These are phyloP conservation scores for Tagetes erecta DNA, from an alignment of 129 eudicot species.

Conservation along the genomic window DNA sequence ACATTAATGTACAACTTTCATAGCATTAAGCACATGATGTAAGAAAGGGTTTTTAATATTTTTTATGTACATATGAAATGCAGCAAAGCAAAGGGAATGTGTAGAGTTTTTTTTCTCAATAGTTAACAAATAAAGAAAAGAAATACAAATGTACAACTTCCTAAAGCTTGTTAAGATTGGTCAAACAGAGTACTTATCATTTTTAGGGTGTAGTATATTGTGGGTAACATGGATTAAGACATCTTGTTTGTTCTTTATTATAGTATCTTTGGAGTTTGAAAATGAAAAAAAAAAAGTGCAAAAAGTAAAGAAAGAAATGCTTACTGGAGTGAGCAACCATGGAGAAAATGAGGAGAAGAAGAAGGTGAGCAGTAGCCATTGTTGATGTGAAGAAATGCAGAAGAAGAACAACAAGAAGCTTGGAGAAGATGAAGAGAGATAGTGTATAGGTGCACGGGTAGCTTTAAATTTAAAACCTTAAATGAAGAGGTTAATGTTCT, in stretches of 20 bases:
- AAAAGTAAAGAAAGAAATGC: constrained; percentile 21
- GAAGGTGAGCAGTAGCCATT: constrained; percentile 31
- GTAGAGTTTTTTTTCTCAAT: neutral
- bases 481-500: constrained; percentile 20
- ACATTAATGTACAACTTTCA: constrained; percentile 4
- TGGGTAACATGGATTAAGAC: constrained; percentile 16
- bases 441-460: constrained; percentile 1
- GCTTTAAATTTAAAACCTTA: constrained; percentile 35
- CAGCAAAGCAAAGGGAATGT: neutral
- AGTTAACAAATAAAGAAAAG: neutral
- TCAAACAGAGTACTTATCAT: neutral
- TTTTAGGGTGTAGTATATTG: constrained; percentile 3
- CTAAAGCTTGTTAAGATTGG: neutral
- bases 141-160: constrained; percentile 7
- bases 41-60: neutral
- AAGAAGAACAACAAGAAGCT: constrained; percentile 28
- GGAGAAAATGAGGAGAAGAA: constrained; percentile 30
- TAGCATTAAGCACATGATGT: neutral
- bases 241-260: constrained; percentile 21
- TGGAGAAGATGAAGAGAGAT: constrained; percentile 27
- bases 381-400: constrained; percentile 21
- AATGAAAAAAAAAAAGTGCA: neutral
- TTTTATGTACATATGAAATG: neutral
- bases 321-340: constrained; percentile 43
- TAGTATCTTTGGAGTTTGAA: neutral